Base-by-base conservation (phyloP, 352 stramenopile species). In the Phytophthora gonapodyides region DNA sequence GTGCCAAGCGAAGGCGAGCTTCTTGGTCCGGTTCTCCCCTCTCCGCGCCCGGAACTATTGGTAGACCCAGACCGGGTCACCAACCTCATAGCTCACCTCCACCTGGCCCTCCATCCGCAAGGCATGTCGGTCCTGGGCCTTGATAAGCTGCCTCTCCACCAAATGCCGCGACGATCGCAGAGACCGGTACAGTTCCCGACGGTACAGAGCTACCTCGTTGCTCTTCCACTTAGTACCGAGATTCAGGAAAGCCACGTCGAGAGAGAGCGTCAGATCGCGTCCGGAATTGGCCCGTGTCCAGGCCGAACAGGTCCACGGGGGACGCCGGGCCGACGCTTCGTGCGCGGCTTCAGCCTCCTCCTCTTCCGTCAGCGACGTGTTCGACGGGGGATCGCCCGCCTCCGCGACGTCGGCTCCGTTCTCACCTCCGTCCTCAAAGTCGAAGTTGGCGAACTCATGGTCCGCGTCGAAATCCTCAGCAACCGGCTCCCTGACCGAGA, bases 61-160 rank as follows among this genome's bases (percentile, higher is more conserved):
- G 31, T 42, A 41, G 9, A 53, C 45, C 45, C 45, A 53, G 5
- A 53, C 45, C 2, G 45, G 45, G 30, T 36, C 17, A 2, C 45
- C 45, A 24, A 53, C 34, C 3, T 53, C 45, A 31, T 41, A 53
- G n/a, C 17, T 13, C 12, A 53, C 45, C 31, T 15, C 15, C 6
- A 40, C 27, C 24, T 53, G 45, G 24, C 15, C 30, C 3, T 27
- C n/a, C 6, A 53, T 2, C 15, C 45, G 45, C 24, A 43, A 4
- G 0, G 13, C 27, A 31, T 53, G 27, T 1, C 3, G 30, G 13
- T 36, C 45, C 24, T 53, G 45, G n/a, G 27, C 31, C 5, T 24
- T 40, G 1, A 43, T 7, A 13, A 53, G 16, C 15, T 53, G 45
- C 5, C 19, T 2, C 9, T 48, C 42, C 3, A 48, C 17, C 0